Percentiles rank a stretch among this genome's conserved stretches.
Conservation (phyloP, 2,329 filamentous ascomycete species). For the Sclerotinia minor region DNA sequence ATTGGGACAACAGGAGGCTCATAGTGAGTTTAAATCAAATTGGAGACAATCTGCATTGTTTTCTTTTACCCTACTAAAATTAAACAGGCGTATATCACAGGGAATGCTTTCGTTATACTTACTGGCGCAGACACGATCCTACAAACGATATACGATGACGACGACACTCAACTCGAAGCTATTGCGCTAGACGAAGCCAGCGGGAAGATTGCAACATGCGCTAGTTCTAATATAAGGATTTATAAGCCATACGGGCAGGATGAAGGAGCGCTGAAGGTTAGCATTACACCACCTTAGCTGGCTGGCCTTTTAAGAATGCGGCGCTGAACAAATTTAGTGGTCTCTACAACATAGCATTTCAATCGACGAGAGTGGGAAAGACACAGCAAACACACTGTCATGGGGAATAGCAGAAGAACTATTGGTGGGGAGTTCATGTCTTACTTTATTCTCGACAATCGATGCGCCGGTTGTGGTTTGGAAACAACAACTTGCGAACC, state of each 20-base stretch:
- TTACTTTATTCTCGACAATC: conserved; percentile 66
- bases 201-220: conserved; percentile 81
- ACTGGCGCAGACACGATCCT: conserved; percentile 71
- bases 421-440: conserved; percentile 68
- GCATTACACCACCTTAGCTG: conserved; percentile 33
- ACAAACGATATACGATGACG: conserved; percentile 89
- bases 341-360: conserved; percentile 63
- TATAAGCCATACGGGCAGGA: conserved; percentile 74
- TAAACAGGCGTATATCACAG: conserved; percentile 79
- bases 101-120: conserved; percentile 83
- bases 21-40: conserved; percentile 55
- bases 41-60: not conserved
- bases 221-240: conserved; percentile 65
- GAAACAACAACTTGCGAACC: conserved; percentile 71
- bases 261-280: conserved; percentile 73
- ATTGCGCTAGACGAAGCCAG: conserved; percentile 78
- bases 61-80: conserved; percentile 26
- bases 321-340: conserved; percentile 51
- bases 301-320: conserved; percentile 4
- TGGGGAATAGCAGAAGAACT: conserved; percentile 89
- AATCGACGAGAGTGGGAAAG: conserved; percentile 45
- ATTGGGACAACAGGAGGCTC: conserved; percentile 71
- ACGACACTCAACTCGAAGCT: conserved; percentile 63
- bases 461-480: conserved; percentile 62
- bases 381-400: conserved; percentile 62